These are phyloP conservation scores for Zygnema circumcarinatum DNA, from an alignment of 139 green algal species.

Conservation along the genomic window DNA sequence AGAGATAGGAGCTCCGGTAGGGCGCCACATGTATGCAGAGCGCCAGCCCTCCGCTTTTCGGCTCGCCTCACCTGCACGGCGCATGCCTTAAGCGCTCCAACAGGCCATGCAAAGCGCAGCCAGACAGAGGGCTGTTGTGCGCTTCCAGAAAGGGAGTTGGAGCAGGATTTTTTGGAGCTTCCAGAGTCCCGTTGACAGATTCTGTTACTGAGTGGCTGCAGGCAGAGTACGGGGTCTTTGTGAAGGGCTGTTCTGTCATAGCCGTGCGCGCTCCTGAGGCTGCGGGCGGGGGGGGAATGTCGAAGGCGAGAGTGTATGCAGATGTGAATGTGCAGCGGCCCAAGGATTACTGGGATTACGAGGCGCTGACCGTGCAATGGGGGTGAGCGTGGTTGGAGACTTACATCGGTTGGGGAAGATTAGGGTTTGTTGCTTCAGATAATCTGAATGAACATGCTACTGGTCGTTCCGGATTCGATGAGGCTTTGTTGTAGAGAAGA, in stretches of 20 bases:
- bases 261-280: neutral
- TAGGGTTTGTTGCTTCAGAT: no score
- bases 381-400: slow-evolving; percentile 63
- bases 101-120: neutral
- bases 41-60: neutral
- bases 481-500: no score
- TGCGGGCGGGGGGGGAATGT: slow-evolving; percentile 24
- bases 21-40: neutral
- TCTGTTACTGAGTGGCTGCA: neutral
- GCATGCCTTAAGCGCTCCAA: neutral
- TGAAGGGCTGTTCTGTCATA: neutral
- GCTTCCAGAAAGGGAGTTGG: no score
- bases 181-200: neutral
- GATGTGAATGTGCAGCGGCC: slow-evolving; percentile 84
- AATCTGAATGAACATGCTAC: no score
- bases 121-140: no score
- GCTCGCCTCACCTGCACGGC: neutral
- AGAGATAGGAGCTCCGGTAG: no score
- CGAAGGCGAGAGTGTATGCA: slow-evolving; percentile 74
- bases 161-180: no score
- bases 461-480: no score
- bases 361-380: slow-evolving; percentile 83
- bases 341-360: slow-evolving; percentile 96
- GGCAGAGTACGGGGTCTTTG: neutral
- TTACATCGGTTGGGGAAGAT: no score